Evolutionary conservation across 2,329 filamentous ascomycete species (phyloP).

Genomic region (Microthyrium microscopicum): DNA sequence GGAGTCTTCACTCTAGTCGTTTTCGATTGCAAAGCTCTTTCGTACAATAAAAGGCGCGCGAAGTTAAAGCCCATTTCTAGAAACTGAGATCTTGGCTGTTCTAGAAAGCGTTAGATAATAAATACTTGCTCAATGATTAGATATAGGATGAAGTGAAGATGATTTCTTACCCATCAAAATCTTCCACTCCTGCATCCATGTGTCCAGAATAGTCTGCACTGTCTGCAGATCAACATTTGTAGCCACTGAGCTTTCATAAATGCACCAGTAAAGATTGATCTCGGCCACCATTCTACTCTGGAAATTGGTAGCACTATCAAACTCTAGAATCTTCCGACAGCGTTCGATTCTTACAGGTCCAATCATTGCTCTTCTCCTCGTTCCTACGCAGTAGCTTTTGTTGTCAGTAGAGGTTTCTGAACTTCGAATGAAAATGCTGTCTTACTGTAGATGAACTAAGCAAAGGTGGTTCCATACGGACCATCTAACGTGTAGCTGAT

Average conservation of each 20-base stretch:
- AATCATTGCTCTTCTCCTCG: slow-evolving; percentile 22
- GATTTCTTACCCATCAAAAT: too few species aligned
- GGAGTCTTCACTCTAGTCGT: slow-evolving; percentile 19
- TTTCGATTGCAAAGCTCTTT: slow-evolving; percentile 21
- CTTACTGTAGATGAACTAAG: slow-evolving; percentile 26
- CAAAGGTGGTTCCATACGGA: slow-evolving; percentile 30
- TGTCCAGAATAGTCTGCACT: slow-evolving; percentile 18
- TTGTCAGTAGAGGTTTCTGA: background rate
- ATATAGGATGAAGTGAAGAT: slow-evolving; percentile 22
- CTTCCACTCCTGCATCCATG: slow-evolving; percentile 25
- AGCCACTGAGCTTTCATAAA: slow-evolving; percentile 22
- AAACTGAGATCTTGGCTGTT: slow-evolving; percentile 28
- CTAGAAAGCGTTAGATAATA: slow-evolving; percentile 11
- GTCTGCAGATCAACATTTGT: slow-evolving; percentile 18
- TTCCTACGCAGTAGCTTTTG: slow-evolving; percentile 28
- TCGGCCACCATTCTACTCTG: slow-evolving; percentile 31
- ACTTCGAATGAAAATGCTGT: background rate
- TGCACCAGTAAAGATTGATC: slow-evolving; percentile 28
- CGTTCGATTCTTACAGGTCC: slow-evolving; percentile 21
- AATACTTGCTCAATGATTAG: background rate
- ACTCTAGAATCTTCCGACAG: slow-evolving; percentile 21
- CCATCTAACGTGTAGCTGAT: slow-evolving; percentile 16
- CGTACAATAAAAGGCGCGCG: slow-evolving; percentile 26
- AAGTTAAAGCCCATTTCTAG: slow-evolving; percentile 31
- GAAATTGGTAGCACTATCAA: slow-evolving; percentile 26